Evolutionary conservation across 768 basidiomycete genomes (phyloP).

Genomic region (Sarcodon aspratus): DNA sequence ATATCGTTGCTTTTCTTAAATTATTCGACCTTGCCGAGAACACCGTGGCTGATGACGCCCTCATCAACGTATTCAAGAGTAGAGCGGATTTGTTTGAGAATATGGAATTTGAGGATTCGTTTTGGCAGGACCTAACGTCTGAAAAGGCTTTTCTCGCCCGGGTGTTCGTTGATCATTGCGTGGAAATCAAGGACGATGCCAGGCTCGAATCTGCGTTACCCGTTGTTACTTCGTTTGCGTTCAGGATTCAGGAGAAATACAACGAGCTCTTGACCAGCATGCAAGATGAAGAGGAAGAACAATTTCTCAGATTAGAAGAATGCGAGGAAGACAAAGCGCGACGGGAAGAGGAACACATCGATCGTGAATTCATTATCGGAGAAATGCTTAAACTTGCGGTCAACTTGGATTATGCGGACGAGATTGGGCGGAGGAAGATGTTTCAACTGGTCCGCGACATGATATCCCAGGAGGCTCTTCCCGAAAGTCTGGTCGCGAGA

Average conservation of each 20-base stretch:
- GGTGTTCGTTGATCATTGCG: slow-evolving; percentile 74
- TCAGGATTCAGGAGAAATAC: slow-evolving; percentile 58
- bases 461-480: slow-evolving; percentile 61
- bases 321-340: slow-evolving; percentile 25
- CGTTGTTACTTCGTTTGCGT: slow-evolving; percentile 76
- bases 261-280: slow-evolving; percentile 44
- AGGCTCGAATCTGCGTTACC: slow-evolving; percentile 67
- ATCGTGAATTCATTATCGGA: slow-evolving; percentile 58
- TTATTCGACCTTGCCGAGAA: slow-evolving; percentile 51
- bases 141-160: slow-evolving; percentile 75
- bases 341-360: slow-evolving; percentile 35
- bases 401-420: slow-evolving; percentile 83
- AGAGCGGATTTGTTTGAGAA: slow-evolving; percentile 54
- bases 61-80: slow-evolving; percentile 60
- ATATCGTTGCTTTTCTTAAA: slow-evolving; percentile 34
- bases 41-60: slow-evolving; percentile 60
- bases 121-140: slow-evolving; percentile 59
- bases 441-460: slow-evolving; percentile 83
- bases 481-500: slow-evolving; percentile 53
- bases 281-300: slow-evolving; percentile 24
- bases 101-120: slow-evolving; percentile 63
- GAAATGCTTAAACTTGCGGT: slow-evolving; percentile 75
- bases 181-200: slow-evolving; percentile 41
- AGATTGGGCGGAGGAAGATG: slow-evolving; percentile 84
- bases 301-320: slow-evolving; percentile 14